Evolutionary conservation across 768 basidiomycete species (phyloP), one percentile per base, ranked within the genome.

Genomic region (Tubosaeta sp.): DNA sequence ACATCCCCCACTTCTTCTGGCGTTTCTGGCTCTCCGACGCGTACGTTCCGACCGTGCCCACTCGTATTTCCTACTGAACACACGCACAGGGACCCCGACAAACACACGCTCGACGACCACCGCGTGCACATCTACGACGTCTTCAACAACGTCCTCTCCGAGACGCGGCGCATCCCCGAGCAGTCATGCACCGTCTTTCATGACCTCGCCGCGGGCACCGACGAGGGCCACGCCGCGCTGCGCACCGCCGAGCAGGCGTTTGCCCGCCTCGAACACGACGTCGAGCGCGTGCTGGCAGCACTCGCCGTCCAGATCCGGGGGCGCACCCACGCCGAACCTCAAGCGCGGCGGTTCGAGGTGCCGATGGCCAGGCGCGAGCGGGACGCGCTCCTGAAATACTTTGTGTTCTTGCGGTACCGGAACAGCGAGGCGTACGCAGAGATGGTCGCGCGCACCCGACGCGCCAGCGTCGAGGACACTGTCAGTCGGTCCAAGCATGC

Each of bases 371-470:
- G 57, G 33, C 64, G 62, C 25, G 55, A 56, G 27, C 63, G 74
- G 13, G 72, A 76, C 35, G 62, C 61, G n/a, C 55, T 84, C 2
- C 71, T 76, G 10, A 76, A 74, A 53, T 83, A 77, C 59, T 72
- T 83, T 41, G 67, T 76, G 11, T 82, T 84, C 55, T 65, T 84
- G 0, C 75, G 81, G n/a, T 84, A 80, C 54, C 71, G 82, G 13
- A 84, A 84, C 53, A 76, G 79, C 57, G 64, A 67, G 9, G 72
- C 72, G 12, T 84, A 81, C 56, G 58, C 62, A 22, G 61, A 74
- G 42, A 73, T 73, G 11, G 64, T 80, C 29, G 54, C 43, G 0
- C 53, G 59, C 22, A 70, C 70, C 8, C 57, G 55, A 2, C 58
- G 61, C 5, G 56, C 63, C 45, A 53, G 59, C 39, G 58, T 64